These are phyloP conservation scores for Turnera subulata DNA, from an alignment of 345 rosid species.

Conservation along the genomic window DNA sequence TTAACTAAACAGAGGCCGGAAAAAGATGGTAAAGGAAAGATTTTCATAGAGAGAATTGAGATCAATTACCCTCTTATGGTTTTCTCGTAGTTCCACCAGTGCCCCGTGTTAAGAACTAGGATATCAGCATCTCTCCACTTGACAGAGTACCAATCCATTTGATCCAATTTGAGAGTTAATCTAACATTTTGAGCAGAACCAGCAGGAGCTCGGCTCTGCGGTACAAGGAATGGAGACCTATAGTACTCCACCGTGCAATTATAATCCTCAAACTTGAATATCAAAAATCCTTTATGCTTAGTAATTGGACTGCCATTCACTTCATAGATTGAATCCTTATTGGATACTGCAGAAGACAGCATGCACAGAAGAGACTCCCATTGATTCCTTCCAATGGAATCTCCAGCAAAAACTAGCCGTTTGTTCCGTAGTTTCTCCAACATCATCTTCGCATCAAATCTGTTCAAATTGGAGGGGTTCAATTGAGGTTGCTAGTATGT, in stretches of 20 bases:
- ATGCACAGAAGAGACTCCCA: slow-evolving; percentile 94
- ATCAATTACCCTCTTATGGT: slow-evolving; percentile 68
- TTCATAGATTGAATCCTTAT: slow-evolving; percentile 66
- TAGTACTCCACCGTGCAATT: slow-evolving; percentile 91
- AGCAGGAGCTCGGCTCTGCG: slow-evolving; percentile 74
- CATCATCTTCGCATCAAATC: slow-evolving; percentile 78
- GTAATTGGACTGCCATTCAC: slow-evolving; percentile 81
- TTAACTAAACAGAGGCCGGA: not conserved
- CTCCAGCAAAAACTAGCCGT: slow-evolving; percentile 83
- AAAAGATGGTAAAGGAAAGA: not conserved
- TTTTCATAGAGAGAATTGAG: not conserved
- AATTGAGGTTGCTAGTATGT: no score
- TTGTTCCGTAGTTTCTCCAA: slow-evolving; percentile 76
- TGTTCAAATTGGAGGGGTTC: slow-evolving; percentile 17
- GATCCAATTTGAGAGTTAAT: slow-evolving; percentile 74
- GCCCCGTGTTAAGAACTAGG: slow-evolving; percentile 81
- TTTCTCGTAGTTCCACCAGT: slow-evolving; percentile 97
- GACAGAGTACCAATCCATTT: slow-evolving; percentile 70
- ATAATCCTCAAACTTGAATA: slow-evolving; percentile 69
- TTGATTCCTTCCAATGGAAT: slow-evolving; percentile 93
- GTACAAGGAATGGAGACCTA: slow-evolving; percentile 79
- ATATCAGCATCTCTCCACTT: slow-evolving; percentile 83
- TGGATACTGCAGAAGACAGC: slow-evolving; percentile 60
- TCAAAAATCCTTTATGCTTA: slow-evolving; percentile 82
- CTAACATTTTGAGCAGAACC: slow-evolving; percentile 46